Evolutionary conservation across 805 yeast species (phyloP), one percentile per base, ranked within the genome.

Genomic region (Torulaspora gathmanii): DNA sequence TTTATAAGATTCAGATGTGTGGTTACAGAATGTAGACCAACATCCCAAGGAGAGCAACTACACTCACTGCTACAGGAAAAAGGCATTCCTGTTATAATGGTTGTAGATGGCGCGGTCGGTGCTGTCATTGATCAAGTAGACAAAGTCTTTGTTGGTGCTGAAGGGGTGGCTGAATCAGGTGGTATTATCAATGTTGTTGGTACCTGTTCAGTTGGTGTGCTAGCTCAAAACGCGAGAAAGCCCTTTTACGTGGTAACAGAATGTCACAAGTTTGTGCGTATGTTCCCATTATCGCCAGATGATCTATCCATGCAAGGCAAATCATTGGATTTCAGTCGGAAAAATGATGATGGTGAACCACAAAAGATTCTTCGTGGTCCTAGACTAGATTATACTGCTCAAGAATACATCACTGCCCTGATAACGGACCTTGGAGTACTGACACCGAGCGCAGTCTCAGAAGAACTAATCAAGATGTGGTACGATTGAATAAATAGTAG

Each of bases 111-210:
- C 43, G 95, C 96, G 6, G 97, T 91, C 11, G 98, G 98, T 0
- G 88, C 82, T 55, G 87, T 89, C 30, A 82, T 93, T 47, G 90
- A 88, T 64, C 85, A 86, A 64, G 89, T 90, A 11, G 95, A 91
- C 69, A 91, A 93, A 66, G 86, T 93, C 4, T 77, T 93, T 53
- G 93, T 93, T 53, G 99, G 99, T 44, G 99, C 99, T 1, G 99
- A 93, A 68, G 99, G 99, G 55, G 99, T 93, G 3, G 95, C 96
- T 3, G 99, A 93, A 70, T 84, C 95, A 63, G 99, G 99, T 45
- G 99, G 99, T 27, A 88, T 95, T 38, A 91, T 93, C 55, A 93
- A 93, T 67, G 90, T 86, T 55, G 82, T 93, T 50, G 99, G 99
- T 5, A 83, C 95, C 1, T 93, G 87, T 66, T 96, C 93, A 60